Evolutionary conservation across 192 early-diverging fungal species (phyloP).

Genomic region (Coemansia sp.): DNA sequence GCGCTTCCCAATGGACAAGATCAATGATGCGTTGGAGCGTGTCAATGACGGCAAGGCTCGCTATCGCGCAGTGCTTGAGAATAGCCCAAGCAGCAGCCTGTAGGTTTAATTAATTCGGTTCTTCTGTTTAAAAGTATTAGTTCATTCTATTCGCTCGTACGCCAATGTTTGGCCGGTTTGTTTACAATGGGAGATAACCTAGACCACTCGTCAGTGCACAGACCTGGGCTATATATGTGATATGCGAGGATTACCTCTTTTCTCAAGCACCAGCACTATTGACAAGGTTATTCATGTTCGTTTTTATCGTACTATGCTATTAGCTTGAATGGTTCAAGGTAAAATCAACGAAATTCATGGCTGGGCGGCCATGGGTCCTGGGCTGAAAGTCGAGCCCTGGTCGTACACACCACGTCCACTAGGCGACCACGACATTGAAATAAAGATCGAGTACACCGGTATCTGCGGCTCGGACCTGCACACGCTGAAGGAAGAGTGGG

Average conservation of each 20-base stretch:
- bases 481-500: conserved; percentile 63
- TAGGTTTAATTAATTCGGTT: background rate
- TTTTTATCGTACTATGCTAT: background rate
- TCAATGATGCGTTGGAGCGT: conserved; percentile 62
- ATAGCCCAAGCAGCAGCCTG: conserved; percentile 7
- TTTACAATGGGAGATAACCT: background rate
- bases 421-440: conserved; percentile 64
- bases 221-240: background rate
- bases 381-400: conserved; percentile 40
- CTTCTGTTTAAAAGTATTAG: no score
- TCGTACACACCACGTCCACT: conserved; percentile 60
- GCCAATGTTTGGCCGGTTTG: background rate
- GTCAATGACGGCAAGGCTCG: conserved; percentile 63
- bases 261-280: background rate
- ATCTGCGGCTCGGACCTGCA: conserved; percentile 82
- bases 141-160: background rate
- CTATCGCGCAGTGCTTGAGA: conserved; percentile 70
- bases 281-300: background rate
- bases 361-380: conserved; percentile 44
- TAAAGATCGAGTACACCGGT: conserved; percentile 73
- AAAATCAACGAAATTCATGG: conserved; percentile 43
- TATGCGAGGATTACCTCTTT: background rate
- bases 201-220: background rate
- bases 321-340: conserved; percentile 19
- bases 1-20: conserved; percentile 60